Evolutionary conservation across 768 basidiomycete species (phyloP), one percentile per base, ranked within the genome.

Genomic region (Tylopilus subfusipes): DNA sequence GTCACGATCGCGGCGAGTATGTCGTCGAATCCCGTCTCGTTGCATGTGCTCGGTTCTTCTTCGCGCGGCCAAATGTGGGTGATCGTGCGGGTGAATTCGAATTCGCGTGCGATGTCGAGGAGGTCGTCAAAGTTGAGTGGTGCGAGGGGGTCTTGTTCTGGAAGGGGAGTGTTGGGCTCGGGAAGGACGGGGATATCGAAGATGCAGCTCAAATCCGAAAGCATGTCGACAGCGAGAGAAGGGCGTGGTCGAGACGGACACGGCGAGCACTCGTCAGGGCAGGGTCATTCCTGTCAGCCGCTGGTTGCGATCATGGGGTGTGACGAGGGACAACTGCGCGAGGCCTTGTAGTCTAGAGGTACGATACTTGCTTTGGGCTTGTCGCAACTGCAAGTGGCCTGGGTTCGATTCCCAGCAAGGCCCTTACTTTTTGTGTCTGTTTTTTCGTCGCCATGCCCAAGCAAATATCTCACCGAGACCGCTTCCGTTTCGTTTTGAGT

Each of bases 351-450:
- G 71, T 69, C 71, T 58, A 71, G 69, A 72, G 71, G 69, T 71
- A 70, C 71, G 68, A 68, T 68, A 69, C 65, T 71, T 69, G 71
- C 69, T 72, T 70, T 70, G 68, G 68, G 68, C 39, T n/a, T 0
- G 31, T 16, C 52, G 34, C 67, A 62, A 67, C 8, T 69, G 63
- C 62, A 63, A 65, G 67, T 70, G 71, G 61, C 69, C 69, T 74
- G 69, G 70, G 71, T 72, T 72, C 72, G 67, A 73, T 69, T 73
- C 70, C 67, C 72, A 68, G 72, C 61, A 61, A 70, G 68, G 72
- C 72, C 71, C 69, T 42, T 67, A 69, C n/a, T 38, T 38, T 38
- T 38, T 8, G 30, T 2, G 11, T 5, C 2, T 5, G n/a, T n/a
- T 38, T n/a, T 38, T 38, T 38, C 16, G 9, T 2, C 34, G 34